A percentile compares a stretch with the other conserved stretches of the same genome.
Conservation (phyloP, 2,329 filamentous ascomycete genomes). For the Ramichloridium luteum region DNA sequence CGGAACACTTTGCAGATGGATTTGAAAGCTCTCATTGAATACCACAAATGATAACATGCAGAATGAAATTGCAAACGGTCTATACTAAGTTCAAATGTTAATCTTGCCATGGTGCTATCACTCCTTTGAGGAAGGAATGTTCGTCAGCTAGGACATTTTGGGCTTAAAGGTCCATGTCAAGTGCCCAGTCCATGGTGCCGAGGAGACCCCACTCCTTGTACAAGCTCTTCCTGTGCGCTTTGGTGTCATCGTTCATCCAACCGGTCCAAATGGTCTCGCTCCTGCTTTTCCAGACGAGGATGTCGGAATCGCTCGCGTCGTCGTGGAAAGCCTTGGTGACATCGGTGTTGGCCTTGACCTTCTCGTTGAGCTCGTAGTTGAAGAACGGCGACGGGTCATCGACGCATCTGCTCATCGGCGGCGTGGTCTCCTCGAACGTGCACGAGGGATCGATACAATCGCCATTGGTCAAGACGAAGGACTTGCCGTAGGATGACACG, state of each 20-base stretch:
- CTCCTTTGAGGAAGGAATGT: too few species aligned
- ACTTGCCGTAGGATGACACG: conserved; percentile 25
- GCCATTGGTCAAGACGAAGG: conserved; percentile 27
- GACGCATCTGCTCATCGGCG: conserved; percentile 4
- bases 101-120: too few species aligned
- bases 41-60: too few species aligned
- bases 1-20: too few species aligned
- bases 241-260: conserved; percentile 17
- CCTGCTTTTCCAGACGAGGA: conserved; percentile 14
- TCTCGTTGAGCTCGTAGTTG: neutral
- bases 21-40: too few species aligned
- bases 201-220: conserved; percentile 21
- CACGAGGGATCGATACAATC: conserved; percentile 18
- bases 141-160: too few species aligned
- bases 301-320: conserved; percentile 2
- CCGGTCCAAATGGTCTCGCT: conserved; percentile 15
- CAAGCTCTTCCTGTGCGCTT: conserved; percentile 12
- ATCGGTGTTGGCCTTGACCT: conserved; percentile 2
- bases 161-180: too few species aligned
- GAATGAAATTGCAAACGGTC: too few species aligned
- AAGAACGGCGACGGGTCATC: neutral
- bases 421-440: conserved; percentile 9
- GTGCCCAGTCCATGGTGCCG: conserved; percentile 28
- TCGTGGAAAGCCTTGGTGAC: conserved; percentile 2
- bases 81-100: too few species aligned